Conservation (phyloP, 306 rosid genomes). For the Mucuna pruriens region DNA sequence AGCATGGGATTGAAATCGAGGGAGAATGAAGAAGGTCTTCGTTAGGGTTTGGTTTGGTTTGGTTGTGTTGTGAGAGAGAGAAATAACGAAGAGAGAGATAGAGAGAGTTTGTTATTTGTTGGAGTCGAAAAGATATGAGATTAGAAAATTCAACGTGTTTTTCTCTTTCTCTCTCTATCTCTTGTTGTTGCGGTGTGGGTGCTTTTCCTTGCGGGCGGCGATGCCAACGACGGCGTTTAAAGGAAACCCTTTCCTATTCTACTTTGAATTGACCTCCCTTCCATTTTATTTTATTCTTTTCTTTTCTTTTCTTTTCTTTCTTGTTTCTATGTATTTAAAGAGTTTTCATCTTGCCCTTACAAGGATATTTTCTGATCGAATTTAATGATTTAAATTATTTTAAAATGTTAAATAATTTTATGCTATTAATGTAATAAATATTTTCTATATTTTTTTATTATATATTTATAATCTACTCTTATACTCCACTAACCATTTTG, state of each 20-base stretch:
- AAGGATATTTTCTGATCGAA: too few relatives aligned
- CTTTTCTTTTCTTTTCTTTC: not conserved
- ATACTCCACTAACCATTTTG: too few relatives aligned
- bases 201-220: constrained; percentile 35
- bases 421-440: too few relatives aligned
- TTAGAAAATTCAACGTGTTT: constrained; percentile 41
- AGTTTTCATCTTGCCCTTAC: too few relatives aligned
- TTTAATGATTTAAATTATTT: too few relatives aligned
- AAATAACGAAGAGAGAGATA: not conserved
- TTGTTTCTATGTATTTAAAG: not conserved
- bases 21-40: constrained; percentile 39
- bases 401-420: too few relatives aligned
- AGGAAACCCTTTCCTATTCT: not conserved
- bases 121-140: constrained; percentile 37
- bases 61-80: not conserved
- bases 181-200: not conserved
- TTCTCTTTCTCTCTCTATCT: constrained; percentile 23
- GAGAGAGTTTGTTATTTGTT: constrained; percentile 24
- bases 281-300: not conserved
- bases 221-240: constrained; percentile 49
- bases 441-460: too few relatives aligned
- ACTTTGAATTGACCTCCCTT: not conserved
- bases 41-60: constrained; percentile 58
- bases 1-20: constrained; percentile 29
- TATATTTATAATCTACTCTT: too few relatives aligned